phyloP scores from a whole-genome alignment of 805 yeast genomes.

The Cyberlindnera lachancei region DNA sequence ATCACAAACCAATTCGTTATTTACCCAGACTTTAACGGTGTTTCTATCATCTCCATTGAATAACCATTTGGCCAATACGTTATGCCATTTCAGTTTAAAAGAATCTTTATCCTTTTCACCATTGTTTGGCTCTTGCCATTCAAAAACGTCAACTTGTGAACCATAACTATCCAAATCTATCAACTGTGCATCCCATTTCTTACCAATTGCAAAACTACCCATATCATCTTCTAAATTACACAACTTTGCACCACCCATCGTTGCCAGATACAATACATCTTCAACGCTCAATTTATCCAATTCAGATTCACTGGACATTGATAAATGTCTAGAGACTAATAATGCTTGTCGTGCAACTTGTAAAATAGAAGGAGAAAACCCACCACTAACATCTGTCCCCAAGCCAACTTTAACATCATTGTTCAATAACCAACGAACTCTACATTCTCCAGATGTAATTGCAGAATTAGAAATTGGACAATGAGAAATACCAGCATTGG shows the following conservation, averaged over 20 bases:
- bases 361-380: slow-evolving; percentile 59
- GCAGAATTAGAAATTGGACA: slow-evolving; percentile 91
- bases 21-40: slow-evolving; percentile 72
- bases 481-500: slow-evolving; percentile 72
- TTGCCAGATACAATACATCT: slow-evolving; percentile 76
- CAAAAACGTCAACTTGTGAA: slow-evolving; percentile 68
- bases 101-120: slow-evolving; percentile 3
- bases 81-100: slow-evolving; percentile 37
- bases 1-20: slow-evolving; percentile 63
- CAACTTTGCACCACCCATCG: slow-evolving; percentile 84
- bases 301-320: slow-evolving; percentile 45
- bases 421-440: slow-evolving; percentile 61
- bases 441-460: slow-evolving; percentile 85
- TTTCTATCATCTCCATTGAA: slow-evolving; percentile 94
- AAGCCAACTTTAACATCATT: slow-evolving; percentile 68
- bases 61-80: slow-evolving; percentile 80
- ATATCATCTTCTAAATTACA: slow-evolving; percentile 46
- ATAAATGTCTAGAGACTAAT: slow-evolving; percentile 62
- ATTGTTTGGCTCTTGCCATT: slow-evolving; percentile 51
- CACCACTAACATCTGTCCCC: slow-evolving; percentile 79
- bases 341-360: slow-evolving; percentile 63
- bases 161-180: slow-evolving; percentile 48
- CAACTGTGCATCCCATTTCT: slow-evolving; percentile 77
- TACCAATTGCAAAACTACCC: slow-evolving; percentile 73
- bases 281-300: slow-evolving; percentile 47